These are phyloP conservation scores for Nannizziopsis arthrosporioides DNA, from an alignment of 2,329 filamentous ascomycete genomes.

Conservation along the genomic window DNA sequence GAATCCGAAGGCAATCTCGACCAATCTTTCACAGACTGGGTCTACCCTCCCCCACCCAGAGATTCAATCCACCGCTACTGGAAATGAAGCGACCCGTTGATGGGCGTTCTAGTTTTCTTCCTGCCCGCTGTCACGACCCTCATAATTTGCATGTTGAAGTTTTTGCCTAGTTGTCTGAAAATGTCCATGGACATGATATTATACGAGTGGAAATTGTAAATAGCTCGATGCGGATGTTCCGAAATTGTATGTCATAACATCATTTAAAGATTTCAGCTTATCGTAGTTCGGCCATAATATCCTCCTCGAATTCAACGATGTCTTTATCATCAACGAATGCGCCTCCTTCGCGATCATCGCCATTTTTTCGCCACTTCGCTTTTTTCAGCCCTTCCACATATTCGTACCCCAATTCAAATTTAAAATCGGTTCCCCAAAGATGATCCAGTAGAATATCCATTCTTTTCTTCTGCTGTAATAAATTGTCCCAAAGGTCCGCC, in stretches of 20 bases:
- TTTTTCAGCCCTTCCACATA: slow-evolving; percentile 45
- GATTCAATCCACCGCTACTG: slow-evolving; percentile 27
- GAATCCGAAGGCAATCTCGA: slow-evolving; percentile 64
- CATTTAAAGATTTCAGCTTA: background rate
- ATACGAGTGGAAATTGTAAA: background rate
- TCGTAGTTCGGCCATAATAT: slow-evolving; percentile 27
- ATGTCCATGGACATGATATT: background rate
- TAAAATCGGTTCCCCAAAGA: slow-evolving; percentile 44
- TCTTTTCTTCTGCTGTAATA: slow-evolving; percentile 40
- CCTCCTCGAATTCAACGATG: slow-evolving; percentile 28
- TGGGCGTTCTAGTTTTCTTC: too few species aligned
- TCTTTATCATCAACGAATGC: slow-evolving; percentile 10
- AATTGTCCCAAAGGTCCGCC: slow-evolving; percentile 11
- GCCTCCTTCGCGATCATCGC: slow-evolving; percentile 15
- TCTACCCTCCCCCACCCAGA: slow-evolving; percentile 56
- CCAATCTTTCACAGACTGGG: slow-evolving; percentile 64
- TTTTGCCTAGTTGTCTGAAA: background rate
- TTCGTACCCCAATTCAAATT: slow-evolving; percentile 47
- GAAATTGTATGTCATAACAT: background rate
- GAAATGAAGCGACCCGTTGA: background rate
- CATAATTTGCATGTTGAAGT: too few species aligned
- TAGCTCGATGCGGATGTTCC: background rate
- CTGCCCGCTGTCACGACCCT: too few species aligned
- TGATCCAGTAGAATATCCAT: slow-evolving; percentile 42
- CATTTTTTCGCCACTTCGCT: slow-evolving; percentile 29